Base-by-base conservation (phyloP, 2,329 filamentous ascomycete genomes). In the Penicillium sp. region DNA sequence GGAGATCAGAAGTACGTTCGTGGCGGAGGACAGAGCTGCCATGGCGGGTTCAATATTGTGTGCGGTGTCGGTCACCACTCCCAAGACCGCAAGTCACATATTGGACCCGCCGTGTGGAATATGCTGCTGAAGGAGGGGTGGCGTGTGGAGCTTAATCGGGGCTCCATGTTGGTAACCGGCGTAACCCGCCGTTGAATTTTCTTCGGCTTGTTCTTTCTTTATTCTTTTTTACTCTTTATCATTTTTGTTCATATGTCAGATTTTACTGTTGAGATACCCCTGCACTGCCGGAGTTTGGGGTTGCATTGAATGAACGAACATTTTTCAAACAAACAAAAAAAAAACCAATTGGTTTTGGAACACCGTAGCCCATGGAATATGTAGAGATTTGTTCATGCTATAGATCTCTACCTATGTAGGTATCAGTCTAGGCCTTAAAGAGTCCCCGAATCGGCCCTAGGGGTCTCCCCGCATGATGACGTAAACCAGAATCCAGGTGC, bases 21-120 rank as follows among this genome's bases (percentile, higher is more conserved):
- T 4, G 80, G 80, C 45, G 68, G 73, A 60, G 70, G 75, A 57
- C 68, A 77, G 53, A 49, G 77, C 66, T 78, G 81, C 21, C 78
- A 81, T 67, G 79, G 79, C 7, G 81, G 86, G 0, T 92, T 89
- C 67, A 85, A 83, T 39, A 87, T 97, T 59, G 84, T 97, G 53
- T 96, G 92, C 3, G 93, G 93, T 0, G 71, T 88, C 15, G 93
- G 93, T 1, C 82, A 82, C 53, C 93, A 97, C 74, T 94, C 86
- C 66, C 82, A 86, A 47, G 86, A 89, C 52, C 91, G 92, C 0
- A 87, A 84, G 55, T 90, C 89, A 1, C 87, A 86, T 64, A 73
- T 97, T 58, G 88, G 92, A 6, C 88, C 89, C 56, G 89, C 89
- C 17, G 92, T 97, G n/a, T 87, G 83, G 47, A 87, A 86, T 68